phyloP scores from a whole-genome alignment of 2,329 filamentous ascomycete species.

The Monosporascus ibericus region DNA sequence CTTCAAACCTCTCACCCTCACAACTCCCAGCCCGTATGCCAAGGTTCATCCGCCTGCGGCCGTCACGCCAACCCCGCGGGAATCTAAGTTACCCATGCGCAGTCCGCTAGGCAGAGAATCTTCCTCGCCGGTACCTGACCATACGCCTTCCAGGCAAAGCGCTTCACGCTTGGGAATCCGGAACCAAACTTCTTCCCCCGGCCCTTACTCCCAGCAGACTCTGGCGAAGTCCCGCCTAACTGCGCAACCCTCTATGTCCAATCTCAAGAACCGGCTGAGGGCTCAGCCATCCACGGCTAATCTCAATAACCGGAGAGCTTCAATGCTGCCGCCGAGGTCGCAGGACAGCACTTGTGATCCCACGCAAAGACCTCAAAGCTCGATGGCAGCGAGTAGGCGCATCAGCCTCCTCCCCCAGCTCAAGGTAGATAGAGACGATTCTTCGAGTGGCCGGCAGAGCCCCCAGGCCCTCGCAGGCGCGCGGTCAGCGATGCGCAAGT shows the following conservation, averaged over 20 bases:
- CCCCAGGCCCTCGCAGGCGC: slow-evolving; percentile 42
- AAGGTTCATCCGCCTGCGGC: slow-evolving; percentile 37
- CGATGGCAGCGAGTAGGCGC: slow-evolving; percentile 44
- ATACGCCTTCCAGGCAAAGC: slow-evolving; percentile 38
- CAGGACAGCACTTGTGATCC: slow-evolving; percentile 21
- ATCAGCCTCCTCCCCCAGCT: slow-evolving; percentile 49
- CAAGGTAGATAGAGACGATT: slow-evolving; percentile 25
- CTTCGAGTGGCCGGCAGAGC: slow-evolving; percentile 38
- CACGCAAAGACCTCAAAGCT: slow-evolving; percentile 47
- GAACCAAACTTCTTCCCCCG: slow-evolving; percentile 45
- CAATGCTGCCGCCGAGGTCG: slow-evolving; percentile 43
- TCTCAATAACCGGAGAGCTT: slow-evolving; percentile 42
- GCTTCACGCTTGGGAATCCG: slow-evolving; percentile 46
- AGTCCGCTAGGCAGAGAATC: slow-evolving; percentile 43
- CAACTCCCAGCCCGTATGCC: slow-evolving; percentile 53
- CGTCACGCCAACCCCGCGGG: slow-evolving; percentile 34
- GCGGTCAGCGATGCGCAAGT: slow-evolving; percentile 37
- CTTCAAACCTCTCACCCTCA: slow-evolving; percentile 57
- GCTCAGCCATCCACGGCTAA: slow-evolving; percentile 38
- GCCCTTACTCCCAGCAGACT: slow-evolving; percentile 40
- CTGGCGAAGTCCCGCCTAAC: slow-evolving; percentile 39
- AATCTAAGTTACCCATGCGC: slow-evolving; percentile 45
- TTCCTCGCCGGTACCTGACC: slow-evolving; percentile 40
- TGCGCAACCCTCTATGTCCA: slow-evolving; percentile 37
- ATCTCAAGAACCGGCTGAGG: slow-evolving; percentile 36